Percentiles rank a stretch among this genome's conserved stretches.
Conservation (phyloP, 768 basidiomycete genomes). For the Amanita molliuscula region DNA sequence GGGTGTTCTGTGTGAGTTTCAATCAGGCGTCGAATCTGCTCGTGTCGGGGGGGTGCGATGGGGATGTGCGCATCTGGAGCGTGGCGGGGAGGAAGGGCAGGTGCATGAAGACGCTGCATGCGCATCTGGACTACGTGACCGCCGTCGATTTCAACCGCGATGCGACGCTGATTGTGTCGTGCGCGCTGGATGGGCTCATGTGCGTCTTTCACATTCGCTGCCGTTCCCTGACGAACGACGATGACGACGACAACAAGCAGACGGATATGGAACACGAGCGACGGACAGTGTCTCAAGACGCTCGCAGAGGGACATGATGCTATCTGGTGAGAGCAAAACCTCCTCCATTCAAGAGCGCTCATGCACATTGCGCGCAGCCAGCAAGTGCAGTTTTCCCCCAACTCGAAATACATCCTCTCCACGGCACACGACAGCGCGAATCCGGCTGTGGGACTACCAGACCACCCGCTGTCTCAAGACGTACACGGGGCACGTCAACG, state of each 20-base stretch:
- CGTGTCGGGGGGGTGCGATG: constrained; percentile 89
- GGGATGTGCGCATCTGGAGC: constrained; percentile 91
- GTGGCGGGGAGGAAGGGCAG: constrained; percentile 60
- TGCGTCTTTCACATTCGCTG: constrained; percentile 27
- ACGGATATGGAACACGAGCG: constrained; percentile 90
- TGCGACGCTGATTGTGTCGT: constrained; percentile 84
- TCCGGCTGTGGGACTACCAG: constrained; percentile 94
- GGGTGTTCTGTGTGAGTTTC: constrained; percentile 90
- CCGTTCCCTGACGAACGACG: constrained; percentile 3
- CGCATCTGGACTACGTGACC: constrained; percentile 91
- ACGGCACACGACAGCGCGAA: constrained; percentile 90
- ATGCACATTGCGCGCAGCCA: no score
- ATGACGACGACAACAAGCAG: constrained; percentile 27
- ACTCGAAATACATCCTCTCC: constrained; percentile 89
- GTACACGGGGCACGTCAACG: constrained; percentile 73
- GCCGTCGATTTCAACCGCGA: constrained; percentile 92
- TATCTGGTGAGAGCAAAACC: constrained; percentile 65
- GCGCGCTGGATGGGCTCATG: constrained; percentile 91
- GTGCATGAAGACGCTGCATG: constrained; percentile 79
- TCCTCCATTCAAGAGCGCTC: no score
- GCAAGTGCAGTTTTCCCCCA: constrained; percentile 90
- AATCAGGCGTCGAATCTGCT: constrained; percentile 81
- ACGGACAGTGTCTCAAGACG: constrained; percentile 94
- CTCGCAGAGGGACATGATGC: constrained; percentile 85
- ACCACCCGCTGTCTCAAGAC: constrained; percentile 86